phyloP scores from a whole-genome alignment of 176 grass and related monocot genomes.

The Aegilops speltoides region DNA sequence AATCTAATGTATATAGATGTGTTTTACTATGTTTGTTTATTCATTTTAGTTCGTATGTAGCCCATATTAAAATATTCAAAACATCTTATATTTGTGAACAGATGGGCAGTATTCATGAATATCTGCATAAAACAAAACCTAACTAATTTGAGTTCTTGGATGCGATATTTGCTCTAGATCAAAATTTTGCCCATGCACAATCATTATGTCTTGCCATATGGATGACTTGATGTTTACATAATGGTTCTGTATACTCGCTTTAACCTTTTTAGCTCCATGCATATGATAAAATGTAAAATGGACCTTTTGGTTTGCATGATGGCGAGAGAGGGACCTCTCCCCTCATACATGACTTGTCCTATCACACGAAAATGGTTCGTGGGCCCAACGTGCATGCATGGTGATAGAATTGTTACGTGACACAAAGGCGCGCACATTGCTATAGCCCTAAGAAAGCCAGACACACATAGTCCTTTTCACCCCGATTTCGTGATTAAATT shows the following conservation, averaged over 20 bases:
- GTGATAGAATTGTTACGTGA: slow-evolving; percentile 43
- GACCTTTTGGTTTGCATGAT: slow-evolving; percentile 44
- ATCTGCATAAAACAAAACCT: too few species aligned
- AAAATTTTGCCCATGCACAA: not conserved
- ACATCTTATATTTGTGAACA: too few species aligned
- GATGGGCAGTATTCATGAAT: too few species aligned
- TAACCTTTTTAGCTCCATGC: slow-evolving; percentile 25
- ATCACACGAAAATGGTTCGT: slow-evolving; percentile 51
- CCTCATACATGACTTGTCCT: slow-evolving; percentile 57
- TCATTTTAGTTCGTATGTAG: too few species aligned
- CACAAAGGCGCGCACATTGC: slow-evolving; percentile 48
- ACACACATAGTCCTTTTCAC: slow-evolving; percentile 30
- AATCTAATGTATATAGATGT: too few species aligned
- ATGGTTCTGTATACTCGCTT: not conserved
- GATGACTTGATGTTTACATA: slow-evolving; percentile 24
- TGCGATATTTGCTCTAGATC: too few species aligned
- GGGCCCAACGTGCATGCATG: slow-evolving; percentile 25
- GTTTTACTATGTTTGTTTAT: too few species aligned
- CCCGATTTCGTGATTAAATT: slow-evolving; percentile 14
- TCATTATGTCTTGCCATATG: not conserved
- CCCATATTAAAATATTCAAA: too few species aligned
- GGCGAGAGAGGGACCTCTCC: not conserved
- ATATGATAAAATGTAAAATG: slow-evolving; percentile 42
- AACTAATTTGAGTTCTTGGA: too few species aligned
- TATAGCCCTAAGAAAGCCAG: slow-evolving; percentile 39